Percentiles rank a stretch among this genome's conserved stretches.
Conservation (phyloP, 2,329 filamentous ascomycete genomes). For the Ceratocystis ficicola region DNA sequence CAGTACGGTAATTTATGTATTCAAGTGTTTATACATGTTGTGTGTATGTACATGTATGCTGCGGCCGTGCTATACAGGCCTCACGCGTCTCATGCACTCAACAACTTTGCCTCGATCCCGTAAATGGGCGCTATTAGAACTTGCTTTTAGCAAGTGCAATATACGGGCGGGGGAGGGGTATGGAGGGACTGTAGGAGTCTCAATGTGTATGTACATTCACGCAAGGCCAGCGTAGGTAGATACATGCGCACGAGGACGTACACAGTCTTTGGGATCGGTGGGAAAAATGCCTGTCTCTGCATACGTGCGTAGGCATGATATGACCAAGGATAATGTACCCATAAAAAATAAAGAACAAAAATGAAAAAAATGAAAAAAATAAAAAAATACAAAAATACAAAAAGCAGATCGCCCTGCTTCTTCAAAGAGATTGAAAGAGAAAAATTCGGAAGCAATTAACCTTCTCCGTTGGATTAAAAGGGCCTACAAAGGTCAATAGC, state of each 20-base stretch:
- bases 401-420: background rate
- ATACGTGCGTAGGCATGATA: background rate
- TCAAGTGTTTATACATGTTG: no score
- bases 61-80: background rate
- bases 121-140: background rate
- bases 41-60: background rate
- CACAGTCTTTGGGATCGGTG: background rate
- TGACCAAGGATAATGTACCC: background rate
- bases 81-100: background rate
- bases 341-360: background rate
- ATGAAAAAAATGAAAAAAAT: background rate
- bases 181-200: background rate
- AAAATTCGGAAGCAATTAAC: no score
- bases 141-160: background rate
- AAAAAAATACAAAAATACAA: background rate
- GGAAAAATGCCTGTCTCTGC: background rate
- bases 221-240: background rate
- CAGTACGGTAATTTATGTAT: no score
- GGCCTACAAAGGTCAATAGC: background rate
- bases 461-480: no score
- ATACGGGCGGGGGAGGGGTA: background rate
- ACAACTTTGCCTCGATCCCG: background rate
- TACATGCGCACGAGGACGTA: background rate
- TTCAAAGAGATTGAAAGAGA: background rate
- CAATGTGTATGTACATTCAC: background rate